Conservation (phyloP, 352 stramenopile species). For the Phytophthora idaei region DNA sequence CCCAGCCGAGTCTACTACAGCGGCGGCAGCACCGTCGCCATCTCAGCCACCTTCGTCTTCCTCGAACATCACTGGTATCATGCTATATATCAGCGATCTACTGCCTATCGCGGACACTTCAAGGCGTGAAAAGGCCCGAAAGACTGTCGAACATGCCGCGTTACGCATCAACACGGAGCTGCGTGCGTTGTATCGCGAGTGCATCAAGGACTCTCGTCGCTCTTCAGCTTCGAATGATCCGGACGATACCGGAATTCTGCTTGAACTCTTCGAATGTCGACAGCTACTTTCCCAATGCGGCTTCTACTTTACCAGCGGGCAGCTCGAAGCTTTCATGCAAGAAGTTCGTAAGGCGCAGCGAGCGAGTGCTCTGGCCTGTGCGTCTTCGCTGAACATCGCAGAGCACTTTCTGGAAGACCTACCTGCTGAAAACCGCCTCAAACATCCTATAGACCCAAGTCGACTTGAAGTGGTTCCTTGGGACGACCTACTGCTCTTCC, state of each 20-base stretch:
- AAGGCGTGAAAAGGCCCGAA: constrained; percentile 47
- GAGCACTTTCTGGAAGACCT: constrained; percentile 24
- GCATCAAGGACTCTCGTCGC: constrained; percentile 37
- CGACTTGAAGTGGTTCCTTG: constrained; percentile 40
- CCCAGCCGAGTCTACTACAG: neutral
- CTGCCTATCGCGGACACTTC: constrained; percentile 28
- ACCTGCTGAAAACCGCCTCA: constrained; percentile 25
- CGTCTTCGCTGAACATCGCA: constrained; percentile 18
- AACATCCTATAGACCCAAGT: constrained; percentile 24
- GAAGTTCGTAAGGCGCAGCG: constrained; percentile 48
- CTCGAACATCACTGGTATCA: constrained; percentile 30
- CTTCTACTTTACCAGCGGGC: constrained; percentile 43
- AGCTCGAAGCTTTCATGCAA: constrained; percentile 46
- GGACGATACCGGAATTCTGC: constrained; percentile 36
- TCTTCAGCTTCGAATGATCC: constrained; percentile 11
- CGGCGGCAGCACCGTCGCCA: constrained; percentile 2
- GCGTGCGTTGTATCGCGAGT: constrained; percentile 61
- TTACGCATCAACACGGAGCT: constrained; percentile 72
- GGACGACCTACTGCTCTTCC: constrained; percentile 53
- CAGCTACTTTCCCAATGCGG: constrained; percentile 53
- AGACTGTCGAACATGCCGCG: constrained; percentile 54
- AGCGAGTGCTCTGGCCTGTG: constrained; percentile 26
- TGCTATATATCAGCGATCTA: constrained; percentile 66
- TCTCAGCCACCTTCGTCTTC: constrained; percentile 12
- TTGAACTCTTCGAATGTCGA: constrained; percentile 60